Evolutionary conservation across 2,329 filamentous ascomycete species (phyloP), one percentile per base, ranked within the genome.

Genomic region (Paradendryphiella salina): DNA sequence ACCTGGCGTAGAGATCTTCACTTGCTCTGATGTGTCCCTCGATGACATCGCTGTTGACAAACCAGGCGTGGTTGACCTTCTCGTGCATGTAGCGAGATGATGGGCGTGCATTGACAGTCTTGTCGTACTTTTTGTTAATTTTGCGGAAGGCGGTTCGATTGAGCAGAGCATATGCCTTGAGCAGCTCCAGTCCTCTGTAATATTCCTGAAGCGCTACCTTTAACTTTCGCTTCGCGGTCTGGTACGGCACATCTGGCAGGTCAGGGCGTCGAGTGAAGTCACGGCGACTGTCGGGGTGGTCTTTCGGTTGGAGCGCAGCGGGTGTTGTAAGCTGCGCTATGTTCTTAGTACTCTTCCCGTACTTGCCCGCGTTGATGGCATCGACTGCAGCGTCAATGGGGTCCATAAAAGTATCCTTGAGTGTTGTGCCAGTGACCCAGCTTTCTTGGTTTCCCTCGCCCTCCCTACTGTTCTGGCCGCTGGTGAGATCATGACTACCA

Each of bases 121-220:
- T 99, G 79, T 97, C 92, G 70, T 95, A 97, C 74, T 99, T 99
- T 73, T 99, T 99, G 75, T 96, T 96, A 69, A 99, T 90, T 73
- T 99, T 99, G 26, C 92, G 86, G 67, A 97, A 97, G 0, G 91
- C 94, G 0, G 90, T 96, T 40, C 90, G 84, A 71, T 99, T 99
- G 11, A 96, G 79, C 17, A 96, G 77, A 1, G 91, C 87, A 65
- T 96, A 99, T 0, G 90, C 89, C 75, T 96, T 97, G 52, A 99
- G 80, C 37, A 97, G 78, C 70, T 99, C 94, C 11, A 99, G 80
- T 0, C 89, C 88, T 15, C 93, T 87, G 70, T 99, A 97, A 70
- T 91, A 96, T 71, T 97, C 94, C 65, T 96, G 89, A 41, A 97
- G 74, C 0, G 94, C 94, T 39, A 90, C 77, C 73, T 97, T 97